Evolutionary conservation across 2,329 filamentous ascomycete species (phyloP), one percentile per base, ranked within the genome.

Genomic region (Chalaropsis ovoidea): DNA sequence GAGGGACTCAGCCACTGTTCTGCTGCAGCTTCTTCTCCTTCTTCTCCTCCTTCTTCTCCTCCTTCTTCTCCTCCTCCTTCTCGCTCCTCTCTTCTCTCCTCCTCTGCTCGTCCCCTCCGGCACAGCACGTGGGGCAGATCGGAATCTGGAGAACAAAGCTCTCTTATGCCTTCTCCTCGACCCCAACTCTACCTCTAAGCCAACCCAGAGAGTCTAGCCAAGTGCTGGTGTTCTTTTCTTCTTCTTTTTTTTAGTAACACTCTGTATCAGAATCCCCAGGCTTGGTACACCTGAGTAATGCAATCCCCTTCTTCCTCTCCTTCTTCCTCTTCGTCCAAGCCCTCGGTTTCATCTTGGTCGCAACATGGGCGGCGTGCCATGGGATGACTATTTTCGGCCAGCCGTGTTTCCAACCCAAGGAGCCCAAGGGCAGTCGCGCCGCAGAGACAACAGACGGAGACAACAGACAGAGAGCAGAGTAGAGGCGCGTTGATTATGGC

Each of bases 1-100:
- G n/a, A n/a, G n/a, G n/a, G n/a, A 35, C 54, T 58, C 54, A 58
- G 54, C 54, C 54, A 58, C 43, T n/a, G n/a, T n/a, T n/a, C n/a
- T n/a, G 41, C 49, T 15, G 22, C 19, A 54, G 24, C 24, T 31
- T 54, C 49, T 54, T 54, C 49, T 27, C 22, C n/a, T 22, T 49
- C 49, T 24, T 54, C 47, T 24, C n/a, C 2, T 13, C 11, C 7
- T 43, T n/a, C 11, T 43, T 17, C 10, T 43, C 10, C 10, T 11
- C 10, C 42, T 43, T 8, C 10, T 11, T 17, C 42, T 43, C 42
- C 10, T 11, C 10, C 42, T 54, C 49, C 17, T 10, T 58, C 17
- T n/a, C 17, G 13, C n/a, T 58, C 6, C 52, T 58, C 52, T n/a
- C 17, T n/a, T 58, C 15, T n/a, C 15, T 35, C 52, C n/a, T n/a